phyloP scores from a whole-genome alignment of 495 filamentous ascomycete genomes.

The Penicillium bialowiezense region DNA sequence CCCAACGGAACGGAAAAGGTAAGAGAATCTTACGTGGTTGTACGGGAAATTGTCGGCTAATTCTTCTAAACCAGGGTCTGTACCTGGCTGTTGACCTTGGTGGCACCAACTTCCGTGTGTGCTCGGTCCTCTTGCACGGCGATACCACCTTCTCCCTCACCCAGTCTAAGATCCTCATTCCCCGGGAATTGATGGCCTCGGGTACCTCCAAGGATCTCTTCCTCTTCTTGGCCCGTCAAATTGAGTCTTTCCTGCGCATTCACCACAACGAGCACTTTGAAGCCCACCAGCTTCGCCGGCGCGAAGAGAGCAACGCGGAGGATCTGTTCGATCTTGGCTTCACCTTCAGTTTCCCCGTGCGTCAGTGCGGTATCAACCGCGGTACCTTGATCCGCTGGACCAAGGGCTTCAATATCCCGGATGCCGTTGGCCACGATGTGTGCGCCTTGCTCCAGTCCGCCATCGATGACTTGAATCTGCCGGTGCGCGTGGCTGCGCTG shows the following conservation, averaged over 20 bases:
- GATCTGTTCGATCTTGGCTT: constrained; percentile 89
- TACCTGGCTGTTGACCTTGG: constrained; percentile 96
- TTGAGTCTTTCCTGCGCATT: constrained; percentile 77
- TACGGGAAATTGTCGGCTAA: constrained; percentile 1
- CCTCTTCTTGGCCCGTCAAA: constrained; percentile 86
- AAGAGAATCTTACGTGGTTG: not conserved
- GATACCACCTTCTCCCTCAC: constrained; percentile 89
- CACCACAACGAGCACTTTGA: constrained; percentile 91
- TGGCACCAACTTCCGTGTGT: constrained; percentile 97
- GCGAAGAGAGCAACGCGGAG: constrained; percentile 56
- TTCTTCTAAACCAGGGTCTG: constrained; percentile 67
- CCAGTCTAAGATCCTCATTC: constrained; percentile 89
- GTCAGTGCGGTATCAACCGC: constrained; percentile 90
- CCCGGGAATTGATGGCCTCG: constrained; percentile 84
- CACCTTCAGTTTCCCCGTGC: constrained; percentile 96
- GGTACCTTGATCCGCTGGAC: constrained; percentile 94
- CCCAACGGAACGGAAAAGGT: constrained; percentile 96
- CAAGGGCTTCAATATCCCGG: constrained; percentile 94
- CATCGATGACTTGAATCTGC: constrained; percentile 81
- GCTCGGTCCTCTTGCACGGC: constrained; percentile 86
- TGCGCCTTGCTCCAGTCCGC: constrained; percentile 87
- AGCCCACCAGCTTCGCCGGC: constrained; percentile 58
- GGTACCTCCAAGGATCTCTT: constrained; percentile 86
- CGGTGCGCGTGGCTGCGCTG: constrained; percentile 87
- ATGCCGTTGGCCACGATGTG: constrained; percentile 91